A percentile compares a stretch with the other conserved stretches of the same genome.
Evolutionary conservation across 306 rosid genomes (phyloP).

Genomic region (Cucumis hystrix): DNA sequence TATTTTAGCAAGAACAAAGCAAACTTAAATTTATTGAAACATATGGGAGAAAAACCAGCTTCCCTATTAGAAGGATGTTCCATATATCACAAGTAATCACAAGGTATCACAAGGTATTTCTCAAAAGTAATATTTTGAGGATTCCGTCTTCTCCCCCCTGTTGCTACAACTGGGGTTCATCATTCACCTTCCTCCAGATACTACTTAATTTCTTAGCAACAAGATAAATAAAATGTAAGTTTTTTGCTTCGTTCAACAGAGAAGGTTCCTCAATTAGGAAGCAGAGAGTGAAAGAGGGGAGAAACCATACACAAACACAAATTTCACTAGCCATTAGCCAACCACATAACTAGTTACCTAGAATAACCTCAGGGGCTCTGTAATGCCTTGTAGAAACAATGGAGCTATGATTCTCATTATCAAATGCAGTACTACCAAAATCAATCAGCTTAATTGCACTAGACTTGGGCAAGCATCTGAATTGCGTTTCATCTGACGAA

Average conservation of each 20-base stretch:
- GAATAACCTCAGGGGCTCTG: constrained; percentile 94
- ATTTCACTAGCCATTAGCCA: constrained; percentile 26
- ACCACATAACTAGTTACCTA: constrained; percentile 62
- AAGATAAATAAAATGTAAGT: not conserved
- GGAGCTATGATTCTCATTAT: constrained; percentile 84
- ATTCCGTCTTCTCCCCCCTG: not conserved
- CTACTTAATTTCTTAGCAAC: not conserved
- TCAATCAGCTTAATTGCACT: constrained; percentile 99
- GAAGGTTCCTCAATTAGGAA: constrained; percentile 2
- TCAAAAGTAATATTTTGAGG: not conserved
- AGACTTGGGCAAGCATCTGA: constrained; percentile 98
- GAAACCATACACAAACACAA: constrained; percentile 9
- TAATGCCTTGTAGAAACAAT: constrained; percentile 94
- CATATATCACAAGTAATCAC: not conserved
- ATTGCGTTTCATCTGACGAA: constrained; percentile 60
- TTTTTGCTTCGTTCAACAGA: not conserved
- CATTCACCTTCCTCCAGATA: not conserved
- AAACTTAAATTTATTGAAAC: not conserved
- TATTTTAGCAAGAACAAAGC: not conserved
- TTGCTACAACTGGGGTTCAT: not conserved
- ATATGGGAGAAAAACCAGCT: not conserved
- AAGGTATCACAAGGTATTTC: not conserved
- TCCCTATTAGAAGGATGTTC: not conserved
- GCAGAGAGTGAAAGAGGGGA: not conserved
- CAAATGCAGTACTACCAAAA: constrained; percentile 94